Conservation (phyloP, 805 yeast species). For the Gaillardinia entomophila region DNA sequence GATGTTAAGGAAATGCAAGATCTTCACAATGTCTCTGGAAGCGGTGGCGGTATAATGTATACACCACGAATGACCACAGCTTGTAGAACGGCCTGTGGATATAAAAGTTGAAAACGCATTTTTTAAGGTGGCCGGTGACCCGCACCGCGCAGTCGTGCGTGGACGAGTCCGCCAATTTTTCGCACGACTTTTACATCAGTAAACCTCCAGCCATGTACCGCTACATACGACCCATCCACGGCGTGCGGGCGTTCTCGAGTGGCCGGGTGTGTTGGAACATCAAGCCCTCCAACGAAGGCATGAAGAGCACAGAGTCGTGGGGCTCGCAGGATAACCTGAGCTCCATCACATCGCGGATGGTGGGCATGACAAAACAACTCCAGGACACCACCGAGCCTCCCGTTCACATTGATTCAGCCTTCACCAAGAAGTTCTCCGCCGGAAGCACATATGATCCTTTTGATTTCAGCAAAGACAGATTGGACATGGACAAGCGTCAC, state of each 20-base stretch:
- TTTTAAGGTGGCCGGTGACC: no score
- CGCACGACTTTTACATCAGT: no score
- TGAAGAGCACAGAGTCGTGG: constrained; percentile 28
- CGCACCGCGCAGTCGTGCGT: no score
- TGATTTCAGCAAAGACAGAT: constrained; percentile 63
- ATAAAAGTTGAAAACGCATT: no score
- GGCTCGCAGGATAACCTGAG: constrained; percentile 8
- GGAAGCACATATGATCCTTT: constrained; percentile 71
- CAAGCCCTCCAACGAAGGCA: constrained; percentile 25
- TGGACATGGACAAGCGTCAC: constrained; percentile 42
- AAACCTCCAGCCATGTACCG: no score
- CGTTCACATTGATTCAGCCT: constrained; percentile 19
- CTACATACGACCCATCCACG: no score
- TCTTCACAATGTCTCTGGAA: background rate
- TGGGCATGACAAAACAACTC: constrained; percentile 28
- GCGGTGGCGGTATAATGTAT: background rate
- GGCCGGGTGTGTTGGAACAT: no score
- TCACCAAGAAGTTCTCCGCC: constrained; percentile 42
- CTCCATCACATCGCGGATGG: constrained; percentile 24
- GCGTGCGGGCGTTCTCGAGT: no score
- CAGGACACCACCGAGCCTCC: constrained; percentile 29
- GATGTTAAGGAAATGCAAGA: background rate
- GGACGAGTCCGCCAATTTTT: no score
- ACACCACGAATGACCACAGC: constrained; percentile 1
- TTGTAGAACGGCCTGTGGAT: no score